Evolutionary conservation across 768 basidiomycete species (phyloP).

Genomic region (Artomyces pyxidatus): DNA sequence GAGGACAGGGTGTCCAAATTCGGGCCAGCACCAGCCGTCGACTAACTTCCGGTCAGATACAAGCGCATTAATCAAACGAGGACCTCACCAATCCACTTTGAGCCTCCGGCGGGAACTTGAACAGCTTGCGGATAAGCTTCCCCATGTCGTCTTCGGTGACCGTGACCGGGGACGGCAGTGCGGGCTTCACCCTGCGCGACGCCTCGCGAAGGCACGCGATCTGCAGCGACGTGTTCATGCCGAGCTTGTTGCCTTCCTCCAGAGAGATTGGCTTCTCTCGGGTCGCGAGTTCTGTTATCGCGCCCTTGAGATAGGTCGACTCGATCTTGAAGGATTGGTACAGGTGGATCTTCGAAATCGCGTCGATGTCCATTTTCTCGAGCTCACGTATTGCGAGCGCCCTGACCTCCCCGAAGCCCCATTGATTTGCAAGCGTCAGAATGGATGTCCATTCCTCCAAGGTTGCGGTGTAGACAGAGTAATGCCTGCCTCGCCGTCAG

Average conservation of each 20-base stretch:
- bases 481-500: constrained; percentile 33
- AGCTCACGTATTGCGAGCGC: constrained; percentile 48
- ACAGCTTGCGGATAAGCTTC: not conserved
- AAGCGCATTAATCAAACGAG: too few species aligned
- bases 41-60: too few species aligned
- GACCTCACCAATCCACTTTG: too few species aligned
- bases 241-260: constrained; percentile 47
- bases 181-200: constrained; percentile 5
- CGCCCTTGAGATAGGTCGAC: constrained; percentile 36
- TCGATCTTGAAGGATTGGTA: constrained; percentile 50
- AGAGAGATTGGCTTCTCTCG: constrained; percentile 43
- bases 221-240: constrained; percentile 44
- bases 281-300: constrained; percentile 44
- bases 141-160: not conserved
- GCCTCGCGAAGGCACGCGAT: constrained; percentile 51
- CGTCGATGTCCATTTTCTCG: constrained; percentile 32
- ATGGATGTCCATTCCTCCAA: constrained; percentile 48
- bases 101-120: too few species aligned
- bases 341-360: constrained; percentile 45
- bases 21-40: too few species aligned
- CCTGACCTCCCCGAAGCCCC: constrained; percentile 46
- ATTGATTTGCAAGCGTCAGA: constrained; percentile 43
- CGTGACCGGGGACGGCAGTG: not conserved
- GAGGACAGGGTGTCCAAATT: too few species aligned
- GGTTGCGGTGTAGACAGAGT: constrained; percentile 44